These are phyloP conservation scores for Hymenoscyphus salicellus DNA, from an alignment of 2,329 filamentous ascomycete genomes.

Conservation along the genomic window DNA sequence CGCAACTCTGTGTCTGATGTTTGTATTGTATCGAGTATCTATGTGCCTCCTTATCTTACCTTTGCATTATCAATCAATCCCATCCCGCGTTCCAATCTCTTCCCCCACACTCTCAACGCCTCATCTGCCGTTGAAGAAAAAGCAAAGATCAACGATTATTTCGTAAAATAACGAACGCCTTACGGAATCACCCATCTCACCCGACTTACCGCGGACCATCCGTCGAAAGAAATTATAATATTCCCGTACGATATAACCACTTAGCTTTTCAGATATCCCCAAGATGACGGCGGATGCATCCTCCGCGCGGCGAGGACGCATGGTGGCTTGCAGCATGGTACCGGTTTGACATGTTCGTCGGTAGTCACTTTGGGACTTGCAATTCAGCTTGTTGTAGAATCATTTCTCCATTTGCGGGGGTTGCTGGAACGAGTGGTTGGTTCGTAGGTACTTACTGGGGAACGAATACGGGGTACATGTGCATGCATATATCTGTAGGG, in stretches of 20 bases:
- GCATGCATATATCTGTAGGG: too few relatives aligned
- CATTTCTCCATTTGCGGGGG: too few relatives aligned
- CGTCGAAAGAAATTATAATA: background rate
- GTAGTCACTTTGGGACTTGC: too few relatives aligned
- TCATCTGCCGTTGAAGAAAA: background rate
- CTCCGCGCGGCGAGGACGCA: background rate
- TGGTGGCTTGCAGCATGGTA: background rate
- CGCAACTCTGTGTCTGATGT: too few relatives aligned
- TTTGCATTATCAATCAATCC: background rate
- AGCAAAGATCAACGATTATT: background rate
- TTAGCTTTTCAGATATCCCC: background rate
- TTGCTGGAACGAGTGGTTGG: too few relatives aligned
- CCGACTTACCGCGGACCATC: background rate
- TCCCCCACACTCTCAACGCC: background rate
- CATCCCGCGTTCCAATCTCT: background rate
- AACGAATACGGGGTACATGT: too few relatives aligned
- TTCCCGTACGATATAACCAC: background rate
- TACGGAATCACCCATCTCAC: background rate
- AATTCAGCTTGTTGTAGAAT: too few relatives aligned
- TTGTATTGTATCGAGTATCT: too few relatives aligned
- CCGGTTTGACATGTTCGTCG: background rate
- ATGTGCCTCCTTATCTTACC: background rate
- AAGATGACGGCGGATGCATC: background rate
- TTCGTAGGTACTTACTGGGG: too few relatives aligned
- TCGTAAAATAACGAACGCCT: background rate